phyloP scores from a whole-genome alignment of 805 yeast genomes.

The Schwanniomyces polymorphus region DNA sequence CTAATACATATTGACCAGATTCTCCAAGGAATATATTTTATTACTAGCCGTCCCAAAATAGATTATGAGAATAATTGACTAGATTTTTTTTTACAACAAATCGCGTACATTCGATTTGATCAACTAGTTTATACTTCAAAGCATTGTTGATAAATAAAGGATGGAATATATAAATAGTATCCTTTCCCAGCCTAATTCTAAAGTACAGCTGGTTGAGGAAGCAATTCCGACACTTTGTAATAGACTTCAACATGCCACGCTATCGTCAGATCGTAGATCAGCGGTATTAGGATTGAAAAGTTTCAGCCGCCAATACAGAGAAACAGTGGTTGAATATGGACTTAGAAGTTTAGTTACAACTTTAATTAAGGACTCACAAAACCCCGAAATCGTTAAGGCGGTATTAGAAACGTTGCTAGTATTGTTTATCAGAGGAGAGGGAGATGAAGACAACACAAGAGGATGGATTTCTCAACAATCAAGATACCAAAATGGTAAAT shows the following conservation, averaged over 20 bases:
- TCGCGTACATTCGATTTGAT: too few relatives aligned
- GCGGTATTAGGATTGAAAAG: constrained; percentile 89
- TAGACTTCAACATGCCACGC: constrained; percentile 76
- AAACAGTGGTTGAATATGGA: constrained; percentile 85
- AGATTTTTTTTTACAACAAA: too few relatives aligned
- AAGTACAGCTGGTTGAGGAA: constrained; percentile 61
- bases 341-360: constrained; percentile 70
- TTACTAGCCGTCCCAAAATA: too few relatives aligned
- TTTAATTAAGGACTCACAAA: constrained; percentile 64
- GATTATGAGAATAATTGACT: too few relatives aligned
- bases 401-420: constrained; percentile 83
- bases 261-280: constrained; percentile 83
- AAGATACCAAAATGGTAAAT: constrained; percentile 71
- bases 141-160: background rate
- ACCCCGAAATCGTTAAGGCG: constrained; percentile 71
- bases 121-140: background rate
- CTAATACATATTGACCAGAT: background rate
- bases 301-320: constrained; percentile 85
- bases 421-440: constrained; percentile 68
- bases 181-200: constrained; percentile 30
- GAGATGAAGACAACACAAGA: constrained; percentile 62
- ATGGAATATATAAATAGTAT: constrained; percentile 43
- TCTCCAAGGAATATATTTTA: background rate
- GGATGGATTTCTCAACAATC: constrained; percentile 77
- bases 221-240: constrained; percentile 89